A percentile compares a stretch with the other conserved stretches of the same genome.
These are phyloP conservation scores for Dioscorea cayenensis DNA, from an alignment of 116 monocot genomes.

Conservation along the genomic window DNA sequence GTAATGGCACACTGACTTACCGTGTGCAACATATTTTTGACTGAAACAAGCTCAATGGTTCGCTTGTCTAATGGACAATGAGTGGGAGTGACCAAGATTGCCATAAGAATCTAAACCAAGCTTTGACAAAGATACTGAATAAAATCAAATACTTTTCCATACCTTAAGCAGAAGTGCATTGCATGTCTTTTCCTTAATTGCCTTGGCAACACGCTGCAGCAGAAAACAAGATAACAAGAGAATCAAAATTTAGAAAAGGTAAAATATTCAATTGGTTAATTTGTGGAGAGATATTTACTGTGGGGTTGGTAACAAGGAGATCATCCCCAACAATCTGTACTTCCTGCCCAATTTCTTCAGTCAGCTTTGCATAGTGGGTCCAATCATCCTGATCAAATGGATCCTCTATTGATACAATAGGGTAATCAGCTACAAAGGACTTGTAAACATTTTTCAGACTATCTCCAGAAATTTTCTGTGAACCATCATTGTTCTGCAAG, in stretches of 20 bases:
- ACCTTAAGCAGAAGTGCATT: constrained; percentile 96
- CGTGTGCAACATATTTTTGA: too few species aligned
- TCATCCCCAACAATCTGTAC: constrained; percentile 99
- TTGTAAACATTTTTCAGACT: constrained; percentile 87
- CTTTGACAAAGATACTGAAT: not conserved
- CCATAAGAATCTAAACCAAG: not conserved
- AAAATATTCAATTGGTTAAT: not conserved
- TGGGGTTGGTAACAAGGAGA: constrained; percentile 98
- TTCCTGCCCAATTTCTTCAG: constrained; percentile 70
- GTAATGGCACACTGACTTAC: too few species aligned
- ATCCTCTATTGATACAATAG: constrained; percentile 93
- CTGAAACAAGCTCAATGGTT: too few species aligned
- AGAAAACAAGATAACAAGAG: not conserved
- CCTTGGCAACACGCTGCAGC: constrained; percentile 79
- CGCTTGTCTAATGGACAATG: too few species aligned
- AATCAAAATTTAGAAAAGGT: not conserved
- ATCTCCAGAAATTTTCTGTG: constrained; percentile 91
- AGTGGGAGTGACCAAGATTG: too few species aligned
- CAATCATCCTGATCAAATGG: constrained; percentile 99
- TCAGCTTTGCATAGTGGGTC: constrained; percentile 80
- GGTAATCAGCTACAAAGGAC: constrained; percentile 83
- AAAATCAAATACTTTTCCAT: not conserved
- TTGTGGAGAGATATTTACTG: constrained; percentile 31
- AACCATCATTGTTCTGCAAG: constrained; percentile 79
- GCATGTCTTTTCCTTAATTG: constrained; percentile 80